Percentiles rank a stretch among this genome's conserved stretches.
phyloP scores from a whole-genome alignment of 2,329 filamentous ascomycete species.

The Exophiala viscosa region DNA sequence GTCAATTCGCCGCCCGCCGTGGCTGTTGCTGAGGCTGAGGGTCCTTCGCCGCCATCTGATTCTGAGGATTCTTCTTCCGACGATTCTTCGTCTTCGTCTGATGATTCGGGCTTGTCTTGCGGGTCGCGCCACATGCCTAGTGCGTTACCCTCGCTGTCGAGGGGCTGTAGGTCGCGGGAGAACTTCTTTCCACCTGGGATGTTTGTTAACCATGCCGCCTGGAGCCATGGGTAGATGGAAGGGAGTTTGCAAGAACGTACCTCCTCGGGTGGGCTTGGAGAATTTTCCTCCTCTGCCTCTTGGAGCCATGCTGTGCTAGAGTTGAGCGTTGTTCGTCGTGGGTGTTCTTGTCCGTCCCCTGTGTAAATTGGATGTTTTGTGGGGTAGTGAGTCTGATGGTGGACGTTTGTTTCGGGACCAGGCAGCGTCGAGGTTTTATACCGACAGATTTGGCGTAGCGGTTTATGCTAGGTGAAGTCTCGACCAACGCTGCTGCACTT shows the following conservation, averaged over 20 bases:
- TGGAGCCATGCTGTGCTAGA: conserved; percentile 37
- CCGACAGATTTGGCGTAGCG: too few species aligned
- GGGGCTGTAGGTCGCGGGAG: conserved; percentile 81
- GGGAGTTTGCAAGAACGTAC: conserved; percentile 44
- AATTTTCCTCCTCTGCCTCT: conserved; percentile 89
- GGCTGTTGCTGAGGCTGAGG: conserved; percentile 39
- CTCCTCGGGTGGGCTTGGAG: conserved; percentile 87
- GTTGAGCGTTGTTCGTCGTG: not conserved
- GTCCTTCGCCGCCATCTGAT: conserved; percentile 43
- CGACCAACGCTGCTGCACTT: not conserved
- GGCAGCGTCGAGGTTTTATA: too few species aligned
- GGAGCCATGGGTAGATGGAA: conserved; percentile 29
- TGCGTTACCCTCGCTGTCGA: conserved; percentile 85
- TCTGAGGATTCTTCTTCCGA: conserved; percentile 44
- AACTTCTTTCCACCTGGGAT: conserved; percentile 84
- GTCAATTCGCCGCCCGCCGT: conserved; percentile 53
- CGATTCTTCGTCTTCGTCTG: conserved; percentile 38
- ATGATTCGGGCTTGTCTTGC: conserved; percentile 44
- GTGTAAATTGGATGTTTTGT: too few species aligned
- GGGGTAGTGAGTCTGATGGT: too few species aligned
- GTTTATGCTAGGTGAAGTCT: not conserved
- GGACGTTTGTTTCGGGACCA: too few species aligned
- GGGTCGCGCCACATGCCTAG: conserved; percentile 74
- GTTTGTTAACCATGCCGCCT: conserved; percentile 8
- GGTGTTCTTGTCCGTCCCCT: not conserved